Evolutionary conservation across 164 flowering plant species (phyloP), one percentile per base, ranked within the genome.

Genomic region (Saururus chinensis): DNA sequence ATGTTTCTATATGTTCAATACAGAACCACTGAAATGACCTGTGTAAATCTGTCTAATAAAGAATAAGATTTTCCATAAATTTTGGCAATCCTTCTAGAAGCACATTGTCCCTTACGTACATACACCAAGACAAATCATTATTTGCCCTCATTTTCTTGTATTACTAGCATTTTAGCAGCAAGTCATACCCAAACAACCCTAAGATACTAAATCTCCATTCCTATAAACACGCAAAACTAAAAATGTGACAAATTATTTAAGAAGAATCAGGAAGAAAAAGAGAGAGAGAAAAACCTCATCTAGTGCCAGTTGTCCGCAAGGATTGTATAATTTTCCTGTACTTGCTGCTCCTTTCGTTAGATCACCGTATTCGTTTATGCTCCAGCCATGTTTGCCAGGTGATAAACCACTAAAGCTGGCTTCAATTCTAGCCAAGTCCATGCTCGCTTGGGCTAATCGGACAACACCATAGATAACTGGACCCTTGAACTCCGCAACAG

Each of bases 401-500:
- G 91, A 72, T 77, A 93, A 74, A 40, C 95, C 95, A 74, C 89
- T 85, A 65, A 93, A 93, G 70, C 66, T 81, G 68, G 99, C 97
- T 69, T 88, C 99, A 70, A 93, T 73, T 73, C 89, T 76, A 52
- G 96, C 88, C 74, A 87, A 74, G 68, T 93, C 96, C 96, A 93
- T 90, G 60, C 67, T 90, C 55, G 84, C 89, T 80, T 93, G 99
- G 51, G 92, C 96, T 52, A 93, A 60, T 20, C 99, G 89, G 73
- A 87, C 96, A 52, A 93, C 99, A 22, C 97, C 99, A 75, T 82
- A 88, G 45, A 88, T 71, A 56, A 74, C 72, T 7, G 97, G 99
- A 61, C 99, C 96, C 76, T 93, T 93, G 70, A 90, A 90, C 70
- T 93, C 99, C 30, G 97, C 81, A 66, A 93, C 99, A 61, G 93